Conservation (phyloP, 78 protist genomes). For the Speleostelium caveatum region DNA sequence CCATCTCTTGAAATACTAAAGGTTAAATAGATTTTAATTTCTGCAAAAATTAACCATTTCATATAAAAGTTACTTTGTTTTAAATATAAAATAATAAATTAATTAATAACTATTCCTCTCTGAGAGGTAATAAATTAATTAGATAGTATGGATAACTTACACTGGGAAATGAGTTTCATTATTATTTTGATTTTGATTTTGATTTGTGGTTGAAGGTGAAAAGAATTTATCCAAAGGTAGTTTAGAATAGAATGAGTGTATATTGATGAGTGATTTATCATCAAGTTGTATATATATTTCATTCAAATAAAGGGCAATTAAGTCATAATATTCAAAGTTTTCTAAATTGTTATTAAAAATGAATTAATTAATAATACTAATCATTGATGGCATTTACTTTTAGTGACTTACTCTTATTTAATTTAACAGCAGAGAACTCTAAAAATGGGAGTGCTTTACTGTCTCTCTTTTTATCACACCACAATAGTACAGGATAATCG, state of each 20-base stretch:
- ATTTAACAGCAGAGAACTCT: slow-evolving; percentile 59
- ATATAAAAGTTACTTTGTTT: slow-evolving; percentile 54
- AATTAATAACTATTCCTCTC: not conserved
- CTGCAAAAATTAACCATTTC: slow-evolving; percentile 77
- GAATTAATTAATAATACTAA: not conserved
- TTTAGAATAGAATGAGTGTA: slow-evolving; percentile 62
- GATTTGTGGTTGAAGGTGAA: not conserved
- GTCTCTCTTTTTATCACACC: slow-evolving; percentile 68
- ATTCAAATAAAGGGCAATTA: slow-evolving; percentile 67
- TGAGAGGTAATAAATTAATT: not conserved
- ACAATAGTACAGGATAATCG: slow-evolving; percentile 55
- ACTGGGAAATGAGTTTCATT: not conserved
- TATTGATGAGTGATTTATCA: slow-evolving; percentile 33
- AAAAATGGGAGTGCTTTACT: slow-evolving; percentile 57
- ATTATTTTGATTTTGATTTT: too few species aligned
- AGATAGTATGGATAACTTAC: not conserved
- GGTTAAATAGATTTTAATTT: slow-evolving; percentile 58
- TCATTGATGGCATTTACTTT: not conserved
- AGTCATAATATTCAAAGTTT: slow-evolving; percentile 69
- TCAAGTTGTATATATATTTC: slow-evolving; percentile 65
- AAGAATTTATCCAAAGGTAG: slow-evolving; percentile 66
- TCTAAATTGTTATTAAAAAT: slow-evolving; percentile 10
- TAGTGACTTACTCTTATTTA: slow-evolving; percentile 11
- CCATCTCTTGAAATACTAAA: slow-evolving; percentile 75
- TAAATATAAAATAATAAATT: not conserved